Base-by-base conservation (phyloP, 257 asterid species). In the Ilex aquifolium region DNA sequence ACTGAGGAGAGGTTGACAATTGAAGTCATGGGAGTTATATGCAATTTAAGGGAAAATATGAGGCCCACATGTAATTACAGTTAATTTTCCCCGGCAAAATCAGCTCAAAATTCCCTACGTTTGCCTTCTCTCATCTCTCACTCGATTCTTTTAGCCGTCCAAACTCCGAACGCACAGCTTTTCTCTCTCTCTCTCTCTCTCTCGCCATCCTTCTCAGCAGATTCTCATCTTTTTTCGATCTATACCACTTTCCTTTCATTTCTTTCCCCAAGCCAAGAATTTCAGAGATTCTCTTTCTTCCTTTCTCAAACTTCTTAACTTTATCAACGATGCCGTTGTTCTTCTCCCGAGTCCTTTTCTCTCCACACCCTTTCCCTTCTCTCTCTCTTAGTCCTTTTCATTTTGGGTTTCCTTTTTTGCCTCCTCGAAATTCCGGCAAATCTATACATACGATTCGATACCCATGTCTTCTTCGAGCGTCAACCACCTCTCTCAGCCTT, bases 191-290 rank as follows among this genome's bases (percentile, higher is more conserved):
- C 72, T 46, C 58, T 69, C 60, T 67, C 65, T 62, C 56, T 59
- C 65, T 67, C 8, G 7, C 1, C 42, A 36, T 36, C 42, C 42
- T 36, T 36, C 42, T 36, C 42, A 36, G 42, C 42, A 36, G 42
- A 36, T 36, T 36, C 42, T 36, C 42, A 55, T 54, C 42, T 59
- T 58, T 61, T 12, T 21, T 21, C 27, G 27, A 21, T 21, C 27
- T 21, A 21, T 21, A 21, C 69, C 64, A 57, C 68, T 65, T 82
- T 74, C 82, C 65, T 79, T 72, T 73, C 77, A 73, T 71, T 77
- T 84, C 82, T 83, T 85, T 82, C 84, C 77, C 82, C 88, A 88
- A 88, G 93, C 94, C 88, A 88, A 88, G 96, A 86, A 86, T 88
- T 87, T 80, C 42, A 21, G 27, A 21, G 27, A 21, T 36, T 36